Percentiles rank a stretch among this genome's conserved stretches.
These are phyloP conservation scores for Sanghuangporus weigelae DNA, from an alignment of 1,284 basidiomycete genomes.

Conservation along the genomic window DNA sequence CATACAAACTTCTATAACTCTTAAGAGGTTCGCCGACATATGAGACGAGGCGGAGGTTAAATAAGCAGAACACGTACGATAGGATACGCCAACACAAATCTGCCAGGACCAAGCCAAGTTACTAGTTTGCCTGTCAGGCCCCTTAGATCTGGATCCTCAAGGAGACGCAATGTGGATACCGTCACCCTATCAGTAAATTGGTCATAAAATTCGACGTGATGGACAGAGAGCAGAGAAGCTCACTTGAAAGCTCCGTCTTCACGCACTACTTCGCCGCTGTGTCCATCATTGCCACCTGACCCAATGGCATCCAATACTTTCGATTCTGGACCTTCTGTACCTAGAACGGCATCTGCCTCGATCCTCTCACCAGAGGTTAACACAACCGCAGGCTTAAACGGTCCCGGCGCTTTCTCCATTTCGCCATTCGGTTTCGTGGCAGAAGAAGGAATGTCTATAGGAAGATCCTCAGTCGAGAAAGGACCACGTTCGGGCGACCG, in stretches of 20 bases:
- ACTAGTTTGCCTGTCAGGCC: background rate
- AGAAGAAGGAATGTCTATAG: background rate
- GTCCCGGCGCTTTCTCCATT: background rate
- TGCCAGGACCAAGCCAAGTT: slow-evolving; percentile 3
- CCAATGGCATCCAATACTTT: background rate
- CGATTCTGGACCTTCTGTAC: slow-evolving; percentile 1
- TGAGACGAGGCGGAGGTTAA: background rate
- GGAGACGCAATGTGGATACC: background rate
- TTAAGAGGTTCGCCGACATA: background rate
- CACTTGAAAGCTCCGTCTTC: slow-evolving; percentile 6
- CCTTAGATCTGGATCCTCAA: background rate
- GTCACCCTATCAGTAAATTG: background rate
- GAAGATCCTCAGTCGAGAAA: background rate
- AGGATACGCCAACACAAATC: background rate
- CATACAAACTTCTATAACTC: background rate
- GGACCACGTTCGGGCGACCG: background rate
- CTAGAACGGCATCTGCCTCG: slow-evolving; percentile 2
- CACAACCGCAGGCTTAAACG: background rate
- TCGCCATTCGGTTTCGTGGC: background rate
- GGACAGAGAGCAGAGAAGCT: background rate
- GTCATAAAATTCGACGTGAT: background rate
- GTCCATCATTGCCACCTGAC: background rate
- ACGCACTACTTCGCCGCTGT: background rate
- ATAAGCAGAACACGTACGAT: background rate
- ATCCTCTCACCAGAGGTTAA: slow-evolving; percentile 9